Evolutionary conservation across 352 stramenopile genomes (phyloP), one percentile per base, ranked within the genome.

Genomic region (Globisporangium alternatum): DNA sequence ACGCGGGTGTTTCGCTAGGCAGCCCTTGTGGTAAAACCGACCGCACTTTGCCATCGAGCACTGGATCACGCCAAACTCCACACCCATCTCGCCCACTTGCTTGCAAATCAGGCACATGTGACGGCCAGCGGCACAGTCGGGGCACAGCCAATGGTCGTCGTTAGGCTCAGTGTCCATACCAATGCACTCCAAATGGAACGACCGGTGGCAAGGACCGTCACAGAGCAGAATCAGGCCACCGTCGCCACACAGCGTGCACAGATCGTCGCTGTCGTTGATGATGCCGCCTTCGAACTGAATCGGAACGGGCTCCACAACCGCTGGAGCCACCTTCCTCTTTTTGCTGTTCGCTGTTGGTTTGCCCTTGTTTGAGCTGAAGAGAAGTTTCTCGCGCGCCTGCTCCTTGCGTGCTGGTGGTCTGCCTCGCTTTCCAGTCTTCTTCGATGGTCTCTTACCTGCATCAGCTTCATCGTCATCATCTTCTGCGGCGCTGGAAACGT

Each of bases 21-120:
- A 97, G 7, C 82, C 81, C 60, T 93, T 90, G 74, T 98, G 92
- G 76, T 98, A 97, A 64, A 97, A 98, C n/a, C 92, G 78, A 19
- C 92, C 92, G 61, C 92, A 98, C 66, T 95, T 97, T 22, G 86
- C 86, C 63, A 97, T 88, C 17, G 90, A 93, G 62, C 91, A 98
- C 69, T 96, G 89, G 1, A 88, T 91, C 8, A 98, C 91, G 39
- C 91, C 90, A 70, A 92, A 95, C 67, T 97, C 86, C 1, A 78
- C 81, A 31, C 86, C 87, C 86, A 96, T 95, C 66, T 96, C 88
- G 39, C 90, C 90, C 0, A 96, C 88, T 70, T 96, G 80, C 65
- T 93, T 95, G 70, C 93, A 98, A 52, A 96, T 86, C 65, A 98
- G 62, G 57, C 93, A 98, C 81, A 96, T 95, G 67, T 97, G 88